A percentile compares a stretch with the other conserved stretches of the same genome.
Evolutionary conservation across 1,284 basidiomycete species (phyloP).

Genomic region (Sanghuangporus sanghuang): DNA sequence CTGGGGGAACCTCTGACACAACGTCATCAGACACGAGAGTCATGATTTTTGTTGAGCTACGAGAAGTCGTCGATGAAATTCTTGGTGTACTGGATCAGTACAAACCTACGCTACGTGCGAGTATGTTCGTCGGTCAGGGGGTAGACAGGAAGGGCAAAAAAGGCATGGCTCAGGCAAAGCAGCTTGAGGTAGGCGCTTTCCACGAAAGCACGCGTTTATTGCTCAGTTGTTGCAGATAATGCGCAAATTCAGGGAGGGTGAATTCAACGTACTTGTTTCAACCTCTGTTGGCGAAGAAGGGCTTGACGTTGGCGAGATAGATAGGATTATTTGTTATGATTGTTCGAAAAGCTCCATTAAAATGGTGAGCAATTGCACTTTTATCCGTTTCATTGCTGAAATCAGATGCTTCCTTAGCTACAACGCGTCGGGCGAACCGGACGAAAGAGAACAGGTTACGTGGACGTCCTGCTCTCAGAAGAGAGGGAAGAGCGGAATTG

Average conservation of each 20-base stretch:
- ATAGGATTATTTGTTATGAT: constrained; percentile 96
- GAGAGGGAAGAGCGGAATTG: constrained; percentile 90
- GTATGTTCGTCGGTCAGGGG: constrained; percentile 89
- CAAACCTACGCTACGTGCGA: constrained; percentile 69
- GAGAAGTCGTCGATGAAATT: constrained; percentile 89
- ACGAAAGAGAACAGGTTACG: constrained; percentile 84
- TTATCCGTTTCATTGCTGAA: neutral
- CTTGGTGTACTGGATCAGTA: constrained; percentile 74
- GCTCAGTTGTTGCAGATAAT: constrained; percentile 53
- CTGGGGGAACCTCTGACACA: constrained; percentile 24
- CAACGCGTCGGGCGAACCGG: constrained; percentile 97
- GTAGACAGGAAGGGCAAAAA: constrained; percentile 81
- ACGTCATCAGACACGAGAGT: constrained; percentile 54
- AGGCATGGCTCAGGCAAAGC: constrained; percentile 89
- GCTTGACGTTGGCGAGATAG: constrained; percentile 99
- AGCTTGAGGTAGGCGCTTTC: constrained; percentile 62
- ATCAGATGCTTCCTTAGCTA: constrained; percentile 46
- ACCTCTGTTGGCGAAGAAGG: constrained; percentile 99
- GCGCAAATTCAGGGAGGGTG: constrained; percentile 80
- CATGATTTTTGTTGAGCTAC: constrained; percentile 95
- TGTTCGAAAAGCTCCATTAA: constrained; percentile 95
- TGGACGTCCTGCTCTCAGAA: constrained; percentile 92
- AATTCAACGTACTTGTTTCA: constrained; percentile 90
- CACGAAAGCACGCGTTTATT: neutral
- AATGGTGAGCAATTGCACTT: constrained; percentile 57